Evolutionary conservation across 768 basidiomycete species (phyloP), one percentile per base, ranked within the genome.

Genomic region (Punctularia strigosozonata): DNA sequence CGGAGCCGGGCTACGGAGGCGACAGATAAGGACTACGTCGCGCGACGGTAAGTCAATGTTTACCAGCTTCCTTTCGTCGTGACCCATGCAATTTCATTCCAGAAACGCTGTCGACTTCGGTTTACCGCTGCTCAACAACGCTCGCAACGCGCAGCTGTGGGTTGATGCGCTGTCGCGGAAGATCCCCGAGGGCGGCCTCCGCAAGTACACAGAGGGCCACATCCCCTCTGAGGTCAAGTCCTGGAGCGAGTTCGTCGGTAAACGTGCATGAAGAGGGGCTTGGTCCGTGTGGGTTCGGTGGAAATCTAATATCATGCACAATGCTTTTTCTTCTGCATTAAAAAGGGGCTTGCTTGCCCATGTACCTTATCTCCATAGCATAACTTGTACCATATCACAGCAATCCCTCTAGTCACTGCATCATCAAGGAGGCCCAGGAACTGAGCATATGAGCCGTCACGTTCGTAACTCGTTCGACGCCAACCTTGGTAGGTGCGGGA

Each of bases 91-190:
- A 43, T 35, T 34, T 28, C 31, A 18, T 36, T 39, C 7, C 48
- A 84, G 91, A 47, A 92, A 92, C 56, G 89, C 90, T 38, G 89
- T 94, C 39, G 92, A 98, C 64, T 98, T 97, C 47, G 95, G 95
- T 43, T 59, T 97, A 41, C 83, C 90, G 8, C 59, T 97, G 40
- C 64, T 98, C 47, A 95, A 94, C 66, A 87, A 97, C 55, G 75
- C 90, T 37, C 79, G 77, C 41, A 83, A 78, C 42, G 95, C 94
- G 2, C 71, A 80, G 47, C 71, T 99, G 36, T 95, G 90, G 56
- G 92, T 97, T 25, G 87, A 94, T 58, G 75, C 80, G 45, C 63
- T 99, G 41, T 84, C 73, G 4, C 75, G 74, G 60, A 89, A 90
- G 61, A 79, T 94, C 49, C 81, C 84, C 23, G 61, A 74, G 45